A percentile compares a stretch with the other conserved stretches of the same genome.
phyloP scores from a whole-genome alignment of 768 basidiomycete genomes.

The Lactarius indigo region DNA sequence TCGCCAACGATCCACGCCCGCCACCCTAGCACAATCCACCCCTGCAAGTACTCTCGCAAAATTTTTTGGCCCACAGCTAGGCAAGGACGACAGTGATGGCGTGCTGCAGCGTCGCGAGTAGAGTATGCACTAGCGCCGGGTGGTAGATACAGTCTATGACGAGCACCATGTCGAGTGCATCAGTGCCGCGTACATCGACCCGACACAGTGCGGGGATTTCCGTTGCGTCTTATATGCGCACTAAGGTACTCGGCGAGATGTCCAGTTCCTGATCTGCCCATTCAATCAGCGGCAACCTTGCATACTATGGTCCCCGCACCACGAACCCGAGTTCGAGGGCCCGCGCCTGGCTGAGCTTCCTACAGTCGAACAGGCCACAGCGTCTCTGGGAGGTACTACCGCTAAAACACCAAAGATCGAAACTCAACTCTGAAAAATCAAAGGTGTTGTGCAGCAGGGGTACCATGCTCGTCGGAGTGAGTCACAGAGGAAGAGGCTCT shows the following conservation, averaged over 20 bases:
- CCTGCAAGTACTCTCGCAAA: slow-evolving; percentile 30
- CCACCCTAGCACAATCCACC: not conserved
- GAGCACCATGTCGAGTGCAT: not conserved
- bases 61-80: slow-evolving; percentile 30
- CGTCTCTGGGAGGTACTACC: slow-evolving; percentile 42
- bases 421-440: slow-evolving; percentile 57
- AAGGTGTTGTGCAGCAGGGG: too few relatives aligned
- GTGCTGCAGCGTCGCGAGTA: slow-evolving; percentile 3
- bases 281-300: too few relatives aligned
- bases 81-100: slow-evolving; percentile 8
- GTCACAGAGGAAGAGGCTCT: too few relatives aligned
- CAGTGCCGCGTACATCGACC: not conserved
- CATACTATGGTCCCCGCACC: not conserved
- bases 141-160: slow-evolving; percentile 18
- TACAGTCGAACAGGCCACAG: slow-evolving; percentile 42
- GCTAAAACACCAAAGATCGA: slow-evolving; percentile 54
- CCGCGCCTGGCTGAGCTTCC: slow-evolving; percentile 42
- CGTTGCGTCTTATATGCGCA: slow-evolving; percentile 24
- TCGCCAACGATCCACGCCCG: slow-evolving; percentile 23
- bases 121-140: slow-evolving; percentile 3
- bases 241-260: slow-evolving; percentile 22
- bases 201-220: not conserved
- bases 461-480: too few relatives aligned
- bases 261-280: slow-evolving; percentile 10
- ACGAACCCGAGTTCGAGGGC: slow-evolving; percentile 74